Base-by-base conservation (phyloP, 1,284 basidiomycete genomes). In the Phellopilus nigrolimitatus region DNA sequence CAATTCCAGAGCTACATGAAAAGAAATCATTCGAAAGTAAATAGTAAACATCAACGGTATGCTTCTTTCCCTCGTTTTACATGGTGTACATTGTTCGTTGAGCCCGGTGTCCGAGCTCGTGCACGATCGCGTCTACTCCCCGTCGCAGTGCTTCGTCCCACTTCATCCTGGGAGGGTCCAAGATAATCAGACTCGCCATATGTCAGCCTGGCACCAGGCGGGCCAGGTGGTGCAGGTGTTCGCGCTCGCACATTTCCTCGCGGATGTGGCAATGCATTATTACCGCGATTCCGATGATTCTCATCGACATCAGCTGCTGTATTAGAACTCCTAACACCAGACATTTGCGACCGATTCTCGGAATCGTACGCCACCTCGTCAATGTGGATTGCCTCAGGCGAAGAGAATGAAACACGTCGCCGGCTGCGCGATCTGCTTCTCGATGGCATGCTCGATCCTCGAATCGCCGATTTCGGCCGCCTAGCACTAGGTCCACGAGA, bases 341-440 rank as follows among this genome's bases (percentile, higher is more conserved):
- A 52, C 30, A 15, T 33, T 19, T 22, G 25, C 9, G 13, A 36
- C 27, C 21, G 24, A 24, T 37, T 37, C 6, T 19, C 48, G 30
- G 17, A 47, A 6, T 34, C 28, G 21, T 42, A 48, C 10, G 28
- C 28, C 9, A 33, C 25, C 24, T 54, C 47, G 10, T 54, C 52
- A 8, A 54, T 54, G 19, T 49, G 47, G 17, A 39, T 45, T 30
- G 52, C 52, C 25, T 49, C 52, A 2, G 52, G 52, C 7, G 52
- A 49, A 12, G 52, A 54, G 17, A 54, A 54, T 17, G 52, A 54
- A 22, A 54, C 52, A 19, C 47, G 47, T 3, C 45, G 28, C n/a
- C n/a, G 22, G 21, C 22, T 8, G 22, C 22, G 36, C 9, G 45
- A 30, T 30, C 41, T 49, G 25, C 33, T 43, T 31, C 52, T 27